Evolutionary conservation across 225 moss, liverwort and hornwort species (phyloP).

Genomic region (Physcomitrellopsis africana): DNA sequence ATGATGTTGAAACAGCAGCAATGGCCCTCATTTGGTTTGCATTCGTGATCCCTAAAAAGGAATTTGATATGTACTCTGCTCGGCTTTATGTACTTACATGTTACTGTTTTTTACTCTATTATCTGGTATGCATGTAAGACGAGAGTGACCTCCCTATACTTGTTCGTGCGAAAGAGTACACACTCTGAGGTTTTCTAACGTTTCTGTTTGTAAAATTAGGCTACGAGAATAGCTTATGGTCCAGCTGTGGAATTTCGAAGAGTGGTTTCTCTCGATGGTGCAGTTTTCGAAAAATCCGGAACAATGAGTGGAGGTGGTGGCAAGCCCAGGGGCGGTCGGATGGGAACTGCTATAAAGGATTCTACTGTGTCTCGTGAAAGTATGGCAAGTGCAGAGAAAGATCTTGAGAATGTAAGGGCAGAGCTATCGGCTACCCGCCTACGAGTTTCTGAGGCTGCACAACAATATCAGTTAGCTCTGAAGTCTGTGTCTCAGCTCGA

Average conservation of each 20-base stretch:
- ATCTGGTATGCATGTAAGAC: conserved; percentile 6
- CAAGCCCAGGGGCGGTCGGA: conserved; percentile 93
- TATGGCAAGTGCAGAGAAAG: conserved; percentile 67
- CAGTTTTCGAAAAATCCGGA: conserved; percentile 93
- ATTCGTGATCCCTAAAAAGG: conserved; percentile 1
- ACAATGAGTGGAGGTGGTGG: conserved; percentile 99
- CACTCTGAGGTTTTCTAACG: neutral
- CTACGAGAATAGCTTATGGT: conserved; percentile 96
- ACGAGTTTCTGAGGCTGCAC: conserved; percentile 62
- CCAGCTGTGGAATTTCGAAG: conserved; percentile 81
- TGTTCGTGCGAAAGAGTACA: neutral
- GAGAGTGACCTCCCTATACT: neutral
- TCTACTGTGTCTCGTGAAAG: conserved; percentile 73
- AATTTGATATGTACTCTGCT: conserved; percentile 8
- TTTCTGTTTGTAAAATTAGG: conserved; percentile 52
- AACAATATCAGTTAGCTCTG: conserved; percentile 67
- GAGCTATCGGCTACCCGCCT: conserved; percentile 66
- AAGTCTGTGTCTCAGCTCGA: conserved; percentile 72
- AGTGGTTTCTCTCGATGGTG: conserved; percentile 93
- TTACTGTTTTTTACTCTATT: conserved; percentile 9
- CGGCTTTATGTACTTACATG: neutral
- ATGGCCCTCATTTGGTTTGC: neutral
- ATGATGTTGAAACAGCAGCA: neutral
- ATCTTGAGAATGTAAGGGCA: conserved; percentile 61
- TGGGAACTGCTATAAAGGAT: conserved; percentile 87